phyloP scores from a whole-genome alignment of 2,329 filamentous ascomycete genomes.

The Aspergillus neoniger region DNA sequence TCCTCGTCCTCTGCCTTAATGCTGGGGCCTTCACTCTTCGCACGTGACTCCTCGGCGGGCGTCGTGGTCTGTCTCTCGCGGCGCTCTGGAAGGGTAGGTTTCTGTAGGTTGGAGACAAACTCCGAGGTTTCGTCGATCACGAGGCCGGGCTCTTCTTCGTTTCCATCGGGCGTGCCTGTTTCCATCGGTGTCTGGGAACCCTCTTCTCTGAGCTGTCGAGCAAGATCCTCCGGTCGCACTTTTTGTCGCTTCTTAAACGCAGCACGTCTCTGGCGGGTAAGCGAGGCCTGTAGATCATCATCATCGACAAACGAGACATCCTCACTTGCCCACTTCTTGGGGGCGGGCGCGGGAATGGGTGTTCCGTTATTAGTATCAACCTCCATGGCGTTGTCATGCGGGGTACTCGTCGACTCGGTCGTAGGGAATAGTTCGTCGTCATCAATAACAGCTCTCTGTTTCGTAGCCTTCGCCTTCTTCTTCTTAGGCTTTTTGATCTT shows the following conservation, averaged over 20 bases:
- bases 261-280: slow-evolving; percentile 78
- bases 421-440: slow-evolving; percentile 59
- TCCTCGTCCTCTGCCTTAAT: slow-evolving; percentile 53
- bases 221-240: slow-evolving; percentile 81
- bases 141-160: slow-evolving; percentile 63
- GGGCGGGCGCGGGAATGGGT: slow-evolving; percentile 35
- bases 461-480: slow-evolving; percentile 73
- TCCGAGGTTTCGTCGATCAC: slow-evolving; percentile 96
- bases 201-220: slow-evolving; percentile 72
- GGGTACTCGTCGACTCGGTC: slow-evolving; percentile 33
- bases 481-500: slow-evolving; percentile 96
- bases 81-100: slow-evolving; percentile 61
- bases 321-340: slow-evolving; percentile 66
- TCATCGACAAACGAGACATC: slow-evolving; percentile 80
- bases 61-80: slow-evolving; percentile 42
- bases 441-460: slow-evolving; percentile 64
- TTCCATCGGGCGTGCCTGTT: slow-evolving; percentile 59
- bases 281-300: slow-evolving; percentile 83
- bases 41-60: slow-evolving; percentile 35
- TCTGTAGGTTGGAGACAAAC: slow-evolving; percentile 84
- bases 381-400: slow-evolving; percentile 67
- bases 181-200: slow-evolving; percentile 55
- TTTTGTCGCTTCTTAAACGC: slow-evolving; percentile 92
- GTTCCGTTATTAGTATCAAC: slow-evolving; percentile 62
- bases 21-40: slow-evolving; percentile 21